Evolutionary conservation across 148 eudicot species (phyloP), one percentile per base, ranked within the genome.

Genomic region (Salicornia ramosissima): DNA sequence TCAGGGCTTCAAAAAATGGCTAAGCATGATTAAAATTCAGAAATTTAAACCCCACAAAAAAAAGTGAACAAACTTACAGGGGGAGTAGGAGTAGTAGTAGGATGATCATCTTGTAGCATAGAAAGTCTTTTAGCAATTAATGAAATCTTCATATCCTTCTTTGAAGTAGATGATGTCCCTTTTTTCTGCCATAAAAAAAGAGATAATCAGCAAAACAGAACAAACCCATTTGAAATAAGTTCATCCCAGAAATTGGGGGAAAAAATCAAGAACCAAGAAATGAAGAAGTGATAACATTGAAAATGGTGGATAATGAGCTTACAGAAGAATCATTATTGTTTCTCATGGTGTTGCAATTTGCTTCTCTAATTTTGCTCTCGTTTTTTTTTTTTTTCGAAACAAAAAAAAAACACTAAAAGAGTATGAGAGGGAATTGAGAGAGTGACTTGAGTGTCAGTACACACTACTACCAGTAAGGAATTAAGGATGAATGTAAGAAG

Each of bases 81-180:
- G 3, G 18, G 51, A 8, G 51, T 13, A 67, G 46, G 70, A 1
- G n/a, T 5, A 43, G 28, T 29, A 10, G 34, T 26, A 43, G 6
- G 11, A 46, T 54, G 29, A 58, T 67, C 40, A 65, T 79, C 70
- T 64, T 75, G 65, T 8, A 80, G 79, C 83, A 80, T 75, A 49
- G 82, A 22, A 2, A 79, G 54, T 29, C 82, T 75, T 31, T 54
- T 40, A 61, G 70, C 73, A 24, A 79, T 77, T 15, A 80, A 70
- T 0, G 74, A 25, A 47, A 18, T 26, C 62, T 80, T 75, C 31
- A 52, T 13, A 8, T 72, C 80, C 24, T 51, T 22, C 76, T 80
- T 75, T 47, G 59, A 40, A n/a, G 30, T 19, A 40, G 42, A 7
- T 36, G 29, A 3, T 28, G 21, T 52, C 11, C 26, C 65, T 1